Evolutionary conservation across 176 grass and related monocot genomes (phyloP), one percentile per base, ranked within the genome.

Genomic region (Leersia perrieri): DNA sequence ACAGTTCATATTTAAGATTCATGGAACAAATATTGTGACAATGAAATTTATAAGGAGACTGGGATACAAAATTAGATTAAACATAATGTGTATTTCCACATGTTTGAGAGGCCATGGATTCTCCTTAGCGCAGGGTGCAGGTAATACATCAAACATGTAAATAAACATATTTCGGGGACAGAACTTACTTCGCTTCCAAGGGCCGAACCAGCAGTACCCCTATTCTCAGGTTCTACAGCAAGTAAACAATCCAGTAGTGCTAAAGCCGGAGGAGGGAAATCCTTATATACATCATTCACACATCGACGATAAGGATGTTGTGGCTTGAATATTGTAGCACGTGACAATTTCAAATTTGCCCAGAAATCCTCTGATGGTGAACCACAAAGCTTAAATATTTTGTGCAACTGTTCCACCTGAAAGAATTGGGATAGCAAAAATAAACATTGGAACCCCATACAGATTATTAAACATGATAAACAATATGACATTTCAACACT

Each of bases 311-410:
- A 97, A 0, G 91, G 91, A 35, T 93, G 94, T 69, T 93, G 91
- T 33, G 88, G 91, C 71, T 97, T 97, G 86, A 97, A 97, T 71
- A 89, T 91, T 16, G 94, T 87, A 55, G 91, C 91, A 71, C 89
- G 91, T 4, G 94, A 89, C 60, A 93, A 53, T 77, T 97, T 97
- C 68, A 91, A 82, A 58, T 84, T 93, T 57, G 72, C 86, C 94
- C 94, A 97, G 58, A 93, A 97, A 64, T 97, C 91, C 84, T 97
- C 94, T 15, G 94, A 91, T 10, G 94, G 94, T 60, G 94, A 97
- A 61, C 94, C 94, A 85, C 94, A 93, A 84, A 97, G 81, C 77
- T 97, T 97, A 72, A 97, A 97, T 87, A 97, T 97, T 68, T 93
- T 97, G 75, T 97, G 94, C 74, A 97, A 87, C 85, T 97, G 94